These are phyloP conservation scores for Claviceps sp. DNA, from an alignment of 2,329 filamentous ascomycete species.

Conservation along the genomic window DNA sequence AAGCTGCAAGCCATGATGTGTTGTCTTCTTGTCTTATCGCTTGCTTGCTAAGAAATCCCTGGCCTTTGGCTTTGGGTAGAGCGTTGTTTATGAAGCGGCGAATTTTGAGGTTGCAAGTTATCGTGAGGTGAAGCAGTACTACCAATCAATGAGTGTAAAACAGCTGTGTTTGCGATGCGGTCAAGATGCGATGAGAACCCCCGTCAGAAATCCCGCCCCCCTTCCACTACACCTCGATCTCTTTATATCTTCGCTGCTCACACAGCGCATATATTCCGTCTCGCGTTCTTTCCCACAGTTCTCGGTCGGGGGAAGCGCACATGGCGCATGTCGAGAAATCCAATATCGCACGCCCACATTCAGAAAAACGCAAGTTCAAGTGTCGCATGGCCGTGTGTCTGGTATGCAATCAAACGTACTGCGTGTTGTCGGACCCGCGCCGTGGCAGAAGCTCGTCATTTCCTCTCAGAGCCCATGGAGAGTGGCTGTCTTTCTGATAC, in stretches of 20 bases:
- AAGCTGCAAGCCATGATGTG: slow-evolving; percentile 2
- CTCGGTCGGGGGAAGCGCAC: background rate
- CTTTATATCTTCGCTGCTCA: background rate
- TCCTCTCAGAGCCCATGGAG: background rate
- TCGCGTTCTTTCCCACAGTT: background rate
- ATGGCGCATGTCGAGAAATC: background rate
- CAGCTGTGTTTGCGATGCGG: background rate
- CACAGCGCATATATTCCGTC: background rate
- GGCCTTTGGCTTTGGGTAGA: no score
- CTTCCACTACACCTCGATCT: background rate
- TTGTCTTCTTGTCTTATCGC: background rate
- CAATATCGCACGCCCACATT: background rate
- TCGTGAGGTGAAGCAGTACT: no score
- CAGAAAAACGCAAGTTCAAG: background rate
- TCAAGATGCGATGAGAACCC: background rate
- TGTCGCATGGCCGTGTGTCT: background rate
- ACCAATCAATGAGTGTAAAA: background rate
- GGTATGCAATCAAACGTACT: slow-evolving; percentile 1
- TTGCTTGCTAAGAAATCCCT: no score
- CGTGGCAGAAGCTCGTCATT: background rate
- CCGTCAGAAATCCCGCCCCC: background rate
- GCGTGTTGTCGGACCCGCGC: background rate
- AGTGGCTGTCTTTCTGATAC: background rate
- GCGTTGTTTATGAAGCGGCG: no score
- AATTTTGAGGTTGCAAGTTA: no score